Conservation (phyloP, 768 basidiomycete species). For the Steccherinum ochraceum region DNA sequence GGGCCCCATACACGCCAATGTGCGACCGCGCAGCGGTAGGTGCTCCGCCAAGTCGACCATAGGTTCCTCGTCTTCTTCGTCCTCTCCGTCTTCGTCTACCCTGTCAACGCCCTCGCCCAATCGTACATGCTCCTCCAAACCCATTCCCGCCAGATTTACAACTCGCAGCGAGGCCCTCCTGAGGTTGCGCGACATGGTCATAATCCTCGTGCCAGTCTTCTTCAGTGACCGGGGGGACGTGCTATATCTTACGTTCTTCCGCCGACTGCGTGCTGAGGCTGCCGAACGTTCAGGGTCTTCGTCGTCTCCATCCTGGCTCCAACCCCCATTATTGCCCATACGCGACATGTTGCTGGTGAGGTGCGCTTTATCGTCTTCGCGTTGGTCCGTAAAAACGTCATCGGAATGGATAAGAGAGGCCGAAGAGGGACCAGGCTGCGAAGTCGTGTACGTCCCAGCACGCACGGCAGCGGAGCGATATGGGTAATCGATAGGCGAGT, state of each 20-base stretch:
- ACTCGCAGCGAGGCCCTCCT: slow-evolving; percentile 69
- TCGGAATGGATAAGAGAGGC: slow-evolving; percentile 43
- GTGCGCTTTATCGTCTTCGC: slow-evolving; percentile 54
- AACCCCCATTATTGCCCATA: slow-evolving; percentile 24
- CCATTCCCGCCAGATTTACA: slow-evolving; percentile 67
- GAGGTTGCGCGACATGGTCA: slow-evolving; percentile 49
- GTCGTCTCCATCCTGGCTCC: slow-evolving; percentile 20
- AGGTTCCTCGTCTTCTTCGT: slow-evolving; percentile 15
- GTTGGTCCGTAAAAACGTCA: slow-evolving; percentile 21
- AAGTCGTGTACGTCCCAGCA: slow-evolving; percentile 31
- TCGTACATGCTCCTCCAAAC: slow-evolving; percentile 53
- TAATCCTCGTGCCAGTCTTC: slow-evolving; percentile 54
- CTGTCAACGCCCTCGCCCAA: slow-evolving; percentile 43
- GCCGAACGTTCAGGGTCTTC: slow-evolving; percentile 46
- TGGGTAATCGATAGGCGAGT: slow-evolving; percentile 27
- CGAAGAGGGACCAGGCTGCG: slow-evolving; percentile 44
- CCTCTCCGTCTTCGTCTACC: slow-evolving; percentile 5
- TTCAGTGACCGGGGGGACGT: slow-evolving; percentile 51
- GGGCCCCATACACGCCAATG: slow-evolving; percentile 72
- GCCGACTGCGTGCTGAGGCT: slow-evolving; percentile 27
- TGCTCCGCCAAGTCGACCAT: slow-evolving; percentile 36
- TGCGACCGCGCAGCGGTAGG: slow-evolving; percentile 64
- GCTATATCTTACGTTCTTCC: slow-evolving; percentile 47
- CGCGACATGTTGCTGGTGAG: slow-evolving; percentile 49
- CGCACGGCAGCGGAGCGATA: slow-evolving; percentile 11